Evolutionary conservation across 305 asterid species (phyloP), one percentile per base, ranked within the genome.

Genomic region (Fraxinus angustifolia): DNA sequence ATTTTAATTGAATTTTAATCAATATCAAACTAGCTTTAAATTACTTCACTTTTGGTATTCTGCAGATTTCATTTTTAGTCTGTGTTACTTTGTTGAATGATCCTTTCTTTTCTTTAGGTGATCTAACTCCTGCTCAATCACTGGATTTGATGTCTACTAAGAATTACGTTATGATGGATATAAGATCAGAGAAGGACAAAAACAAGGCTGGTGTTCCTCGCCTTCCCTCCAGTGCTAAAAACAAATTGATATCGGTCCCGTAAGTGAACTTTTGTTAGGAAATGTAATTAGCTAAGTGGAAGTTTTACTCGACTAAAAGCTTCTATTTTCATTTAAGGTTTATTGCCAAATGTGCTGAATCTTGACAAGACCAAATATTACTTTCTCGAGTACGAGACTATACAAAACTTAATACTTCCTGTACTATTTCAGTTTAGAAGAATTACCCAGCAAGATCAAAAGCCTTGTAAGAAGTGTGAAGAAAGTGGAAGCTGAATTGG

Each of bases 111-210:
- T 86, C 74, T 87, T 30, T 45, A 95, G 99, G 98, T 87, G 91
- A 85, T 76, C 82, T 95, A 26, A 87, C 93, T 89, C 97, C 98
- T 73, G 97, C 97, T 79, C 96, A 92, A 90, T 83, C 97, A 77
- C 86, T 93, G 90, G 97, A 95, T 87, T 80, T 89, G 78, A 90
- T 94, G 91, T 91, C 90, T 42, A 84, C 97, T 40, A 94, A 89
- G 89, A 91, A 91, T 82, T 94, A 95, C 83, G 42, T 91, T 45
- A 81, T 95, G 96, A 89, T 94, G 75, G 99, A 95, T 87, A 93
- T 95, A 83, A 93, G 99, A 86, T 86, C 98, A 45, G 97, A 91
- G 87, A 94, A 92, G 89, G 99, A 95, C 81, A 95, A 95, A 87
- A 85, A 87, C 89, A 95, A 89, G 86, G 87, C 92, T 38, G 98